These are phyloP conservation scores for Gloeostereum incarnatum DNA, from an alignment of 768 basidiomycete genomes.

Conservation along the genomic window DNA sequence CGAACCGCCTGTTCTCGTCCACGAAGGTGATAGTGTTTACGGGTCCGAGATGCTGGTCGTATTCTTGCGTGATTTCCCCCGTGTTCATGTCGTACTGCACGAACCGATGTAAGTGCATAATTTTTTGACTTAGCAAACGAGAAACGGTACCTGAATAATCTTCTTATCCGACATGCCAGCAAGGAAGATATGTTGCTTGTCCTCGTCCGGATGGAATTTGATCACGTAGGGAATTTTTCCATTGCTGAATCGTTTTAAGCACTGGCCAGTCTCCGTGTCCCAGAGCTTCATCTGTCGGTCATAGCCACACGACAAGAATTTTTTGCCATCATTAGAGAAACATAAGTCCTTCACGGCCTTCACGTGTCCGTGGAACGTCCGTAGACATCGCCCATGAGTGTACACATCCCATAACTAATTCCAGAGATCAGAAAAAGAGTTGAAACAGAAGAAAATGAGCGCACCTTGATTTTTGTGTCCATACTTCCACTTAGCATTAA, in stretches of 20 bases:
- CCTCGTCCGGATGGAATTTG: conserved; percentile 91
- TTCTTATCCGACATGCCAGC: conserved; percentile 99
- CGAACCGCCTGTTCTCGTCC: conserved; percentile 94
- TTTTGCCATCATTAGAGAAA: conserved; percentile 88
- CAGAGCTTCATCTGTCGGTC: conserved; percentile 98
- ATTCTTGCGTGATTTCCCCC: conserved; percentile 95
- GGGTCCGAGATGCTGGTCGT: conserved; percentile 96
- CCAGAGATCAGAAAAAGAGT: conserved; percentile 6
- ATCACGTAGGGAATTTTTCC: conserved; percentile 97
- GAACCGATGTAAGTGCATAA: conserved; percentile 6
- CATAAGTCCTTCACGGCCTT: conserved; percentile 95
- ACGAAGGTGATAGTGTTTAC: conserved; percentile 99
- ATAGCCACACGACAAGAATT: conserved; percentile 88
- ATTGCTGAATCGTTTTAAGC: conserved; percentile 92
- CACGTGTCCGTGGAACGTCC: conserved; percentile 95
- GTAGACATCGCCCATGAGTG: conserved; percentile 89
- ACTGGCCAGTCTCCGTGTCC: conserved; percentile 99
- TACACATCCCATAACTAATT: conserved; percentile 94
- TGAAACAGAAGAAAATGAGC: conserved; percentile 8
- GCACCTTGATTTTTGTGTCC: conserved; percentile 97
- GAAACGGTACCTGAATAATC: conserved; percentile 80
- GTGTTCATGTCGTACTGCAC: conserved; percentile 90
- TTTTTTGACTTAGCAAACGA: neutral
- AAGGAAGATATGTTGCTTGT: conserved; percentile 93
- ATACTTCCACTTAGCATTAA: conserved; percentile 89